phyloP scores from a whole-genome alignment of 179 eudicot species.

The Heliamphora ciliata region DNA sequence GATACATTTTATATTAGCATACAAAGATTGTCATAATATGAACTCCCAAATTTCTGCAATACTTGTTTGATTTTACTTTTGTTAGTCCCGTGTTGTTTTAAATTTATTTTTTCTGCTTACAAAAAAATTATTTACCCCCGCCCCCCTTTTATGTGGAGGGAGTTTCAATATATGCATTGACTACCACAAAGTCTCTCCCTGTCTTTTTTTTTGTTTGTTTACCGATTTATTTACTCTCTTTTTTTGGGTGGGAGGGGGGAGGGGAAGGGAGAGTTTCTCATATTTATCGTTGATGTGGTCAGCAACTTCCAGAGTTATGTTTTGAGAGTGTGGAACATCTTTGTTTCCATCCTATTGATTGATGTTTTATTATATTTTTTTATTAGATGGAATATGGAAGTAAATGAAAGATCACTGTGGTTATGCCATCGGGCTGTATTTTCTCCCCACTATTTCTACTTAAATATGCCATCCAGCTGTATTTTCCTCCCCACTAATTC shows the following conservation, averaged over 20 bases:
- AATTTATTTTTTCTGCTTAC: too few species aligned
- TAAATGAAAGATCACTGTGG: neutral
- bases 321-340: neutral
- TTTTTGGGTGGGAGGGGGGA: too few species aligned
- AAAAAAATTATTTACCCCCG: too few species aligned
- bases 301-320: neutral
- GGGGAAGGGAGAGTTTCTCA: neutral
- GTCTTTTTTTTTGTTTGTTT: neutral
- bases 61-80: neutral
- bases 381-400: slow-evolving; percentile 1
- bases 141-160: neutral
- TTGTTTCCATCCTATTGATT: neutral
- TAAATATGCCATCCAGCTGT: neutral
- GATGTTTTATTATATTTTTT: neutral
- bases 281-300: neutral
- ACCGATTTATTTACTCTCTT: too few species aligned
- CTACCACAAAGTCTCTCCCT: neutral
- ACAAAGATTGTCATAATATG: too few species aligned
- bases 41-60: neutral
- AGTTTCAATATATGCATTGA: neutral
- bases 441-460: neutral
- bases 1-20: too few species aligned
- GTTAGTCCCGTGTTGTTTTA: neutral
- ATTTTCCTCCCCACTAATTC: neutral
- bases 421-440: neutral